Conservation (phyloP, 1,284 basidiomycete species). For the Fomitopsis schrenkii region DNA sequence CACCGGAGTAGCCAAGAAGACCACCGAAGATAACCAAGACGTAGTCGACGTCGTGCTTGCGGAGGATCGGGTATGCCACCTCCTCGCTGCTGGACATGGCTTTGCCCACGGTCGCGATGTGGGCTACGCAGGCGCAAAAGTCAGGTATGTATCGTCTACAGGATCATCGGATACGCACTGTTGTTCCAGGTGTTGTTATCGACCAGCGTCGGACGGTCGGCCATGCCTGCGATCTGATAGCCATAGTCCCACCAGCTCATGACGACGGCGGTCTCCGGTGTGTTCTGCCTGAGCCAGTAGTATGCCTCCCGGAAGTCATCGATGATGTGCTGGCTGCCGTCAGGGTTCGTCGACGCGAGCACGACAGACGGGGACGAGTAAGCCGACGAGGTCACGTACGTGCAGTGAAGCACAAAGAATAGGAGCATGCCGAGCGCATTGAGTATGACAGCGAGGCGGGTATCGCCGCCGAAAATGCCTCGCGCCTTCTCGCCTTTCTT, state of each 20-base stretch:
- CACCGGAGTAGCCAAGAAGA: slow-evolving; percentile 94
- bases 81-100: slow-evolving; percentile 96
- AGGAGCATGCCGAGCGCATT: slow-evolving; percentile 80
- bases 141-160: slow-evolving; percentile 12
- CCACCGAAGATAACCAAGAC: slow-evolving; percentile 98
- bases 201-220: slow-evolving; percentile 93
- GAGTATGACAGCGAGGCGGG: slow-evolving; percentile 73
- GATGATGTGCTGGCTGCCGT: slow-evolving; percentile 93
- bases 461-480: slow-evolving; percentile 86
- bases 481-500: slow-evolving; percentile 29
- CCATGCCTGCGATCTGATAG: slow-evolving; percentile 99
- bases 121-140: slow-evolving; percentile 43
- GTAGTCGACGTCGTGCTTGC: slow-evolving; percentile 98
- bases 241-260: slow-evolving; percentile 99
- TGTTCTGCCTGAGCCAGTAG: slow-evolving; percentile 98
- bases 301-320: slow-evolving; percentile 99
- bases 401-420: slow-evolving; percentile 95
- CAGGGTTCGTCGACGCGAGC: slow-evolving; percentile 74
- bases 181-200: slow-evolving; percentile 99
- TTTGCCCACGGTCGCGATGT: slow-evolving; percentile 96
- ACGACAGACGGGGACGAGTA: slow-evolving; percentile 99
- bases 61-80: slow-evolving; percentile 93
- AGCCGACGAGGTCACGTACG: slow-evolving; percentile 92
- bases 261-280: slow-evolving; percentile 85
- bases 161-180: slow-evolving; percentile 51